These are phyloP conservation scores for Xylaria sp. DNA, from an alignment of 2,329 filamentous ascomycete species.

Conservation along the genomic window DNA sequence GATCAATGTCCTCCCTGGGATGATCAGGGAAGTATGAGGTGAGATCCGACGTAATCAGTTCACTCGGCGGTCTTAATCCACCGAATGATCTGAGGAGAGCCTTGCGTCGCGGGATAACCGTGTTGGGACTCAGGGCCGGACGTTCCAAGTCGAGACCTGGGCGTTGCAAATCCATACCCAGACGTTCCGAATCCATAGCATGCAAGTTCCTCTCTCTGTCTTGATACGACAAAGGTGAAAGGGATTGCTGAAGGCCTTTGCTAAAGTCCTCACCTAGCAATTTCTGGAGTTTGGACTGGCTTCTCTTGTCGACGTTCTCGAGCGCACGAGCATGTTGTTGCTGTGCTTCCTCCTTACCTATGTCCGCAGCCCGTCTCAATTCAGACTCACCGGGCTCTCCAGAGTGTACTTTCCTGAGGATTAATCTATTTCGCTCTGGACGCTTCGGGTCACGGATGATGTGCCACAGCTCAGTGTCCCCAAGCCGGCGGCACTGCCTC, in stretches of 20 bases:
- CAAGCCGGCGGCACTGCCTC: conserved; percentile 71
- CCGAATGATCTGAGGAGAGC: conserved; percentile 73
- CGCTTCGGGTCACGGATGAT: conserved; percentile 83
- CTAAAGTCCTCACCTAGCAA: conserved; percentile 83
- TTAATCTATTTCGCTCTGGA: conserved; percentile 83
- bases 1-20: conserved; percentile 87
- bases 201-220: conserved; percentile 65
- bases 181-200: conserved; percentile 30
- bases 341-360: conserved; percentile 81
- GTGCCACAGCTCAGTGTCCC: conserved; percentile 82
- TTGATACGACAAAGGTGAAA: conserved; percentile 72
- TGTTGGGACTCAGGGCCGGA: conserved; percentile 44
- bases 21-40: conserved; percentile 98
- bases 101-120: conserved; percentile 44
- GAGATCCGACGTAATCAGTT: conserved; percentile 93
- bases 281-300: conserved; percentile 82
- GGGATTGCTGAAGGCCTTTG: conserved; percentile 71
- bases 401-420: conserved; percentile 85
- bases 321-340: conserved; percentile 62
- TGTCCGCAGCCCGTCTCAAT: conserved; percentile 78
- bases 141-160: conserved; percentile 54
- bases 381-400: conserved; percentile 86
- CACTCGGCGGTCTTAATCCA: conserved; percentile 86
- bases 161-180: background rate
- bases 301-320: conserved; percentile 64